These are phyloP conservation scores for Nakazawaea ishiwadae DNA, from an alignment of 805 yeast genomes.

Conservation along the genomic window DNA sequence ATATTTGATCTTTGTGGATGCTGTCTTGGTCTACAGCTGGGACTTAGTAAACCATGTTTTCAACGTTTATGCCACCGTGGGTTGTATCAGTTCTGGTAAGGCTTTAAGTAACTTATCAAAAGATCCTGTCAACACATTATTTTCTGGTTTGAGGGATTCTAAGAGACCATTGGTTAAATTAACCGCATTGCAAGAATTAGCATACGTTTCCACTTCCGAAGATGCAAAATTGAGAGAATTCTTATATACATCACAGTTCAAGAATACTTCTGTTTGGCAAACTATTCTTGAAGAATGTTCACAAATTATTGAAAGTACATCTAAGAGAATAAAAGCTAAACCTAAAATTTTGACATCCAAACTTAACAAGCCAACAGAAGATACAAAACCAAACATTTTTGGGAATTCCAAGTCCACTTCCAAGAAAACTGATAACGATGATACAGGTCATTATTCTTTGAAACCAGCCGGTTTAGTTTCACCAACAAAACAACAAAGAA, in stretches of 20 bases:
- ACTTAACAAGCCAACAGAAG: neutral
- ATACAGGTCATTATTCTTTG: constrained; percentile 2
- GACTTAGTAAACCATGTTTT: constrained; percentile 55
- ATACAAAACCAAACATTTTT: constrained; percentile 17
- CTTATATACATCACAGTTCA: constrained; percentile 47
- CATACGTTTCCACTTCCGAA: constrained; percentile 51
- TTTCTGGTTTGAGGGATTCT: constrained; percentile 56
- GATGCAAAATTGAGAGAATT: constrained; percentile 44
- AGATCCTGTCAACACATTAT: constrained; percentile 57
- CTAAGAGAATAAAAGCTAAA: constrained; percentile 31
- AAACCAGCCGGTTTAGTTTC: constrained; percentile 7
- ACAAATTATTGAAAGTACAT: constrained; percentile 44
- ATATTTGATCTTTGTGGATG: constrained; percentile 28
- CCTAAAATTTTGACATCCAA: constrained; percentile 10
- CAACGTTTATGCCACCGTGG: constrained; percentile 63
- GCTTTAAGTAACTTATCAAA: constrained; percentile 55
- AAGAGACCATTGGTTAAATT: constrained; percentile 43
- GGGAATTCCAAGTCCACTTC: constrained; percentile 19
- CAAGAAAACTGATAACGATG: neutral
- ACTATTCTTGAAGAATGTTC: constrained; percentile 58
- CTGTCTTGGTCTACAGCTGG: constrained; percentile 37
- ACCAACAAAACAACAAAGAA: neutral
- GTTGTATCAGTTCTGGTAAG: constrained; percentile 64
- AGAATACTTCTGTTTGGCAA: constrained; percentile 49
- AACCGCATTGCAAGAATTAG: constrained; percentile 75